Conservation (phyloP, 768 basidiomycete species). For the Boletus sp. region DNA sequence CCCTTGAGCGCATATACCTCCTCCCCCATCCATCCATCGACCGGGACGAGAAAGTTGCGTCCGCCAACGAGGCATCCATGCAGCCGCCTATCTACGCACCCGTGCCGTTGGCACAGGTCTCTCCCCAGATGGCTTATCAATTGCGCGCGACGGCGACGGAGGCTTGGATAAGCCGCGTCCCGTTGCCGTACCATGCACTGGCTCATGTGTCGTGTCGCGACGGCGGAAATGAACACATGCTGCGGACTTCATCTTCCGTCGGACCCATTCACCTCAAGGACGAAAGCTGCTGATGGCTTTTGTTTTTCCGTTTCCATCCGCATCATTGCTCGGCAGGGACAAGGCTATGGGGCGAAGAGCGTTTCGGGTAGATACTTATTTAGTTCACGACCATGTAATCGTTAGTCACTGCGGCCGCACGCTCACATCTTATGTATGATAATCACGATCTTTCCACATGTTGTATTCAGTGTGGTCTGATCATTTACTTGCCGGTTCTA, state of each 20-base stretch:
- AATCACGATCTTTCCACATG: conserved; percentile 2
- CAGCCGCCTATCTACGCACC: conserved; percentile 59
- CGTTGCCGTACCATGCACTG: neutral
- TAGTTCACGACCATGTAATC: conserved; percentile 1
- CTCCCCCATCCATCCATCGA: conserved; percentile 37
- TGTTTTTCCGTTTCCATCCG: neutral
- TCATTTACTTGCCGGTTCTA: neutral
- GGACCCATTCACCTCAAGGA: conserved; percentile 22
- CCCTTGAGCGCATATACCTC: conserved; percentile 61
- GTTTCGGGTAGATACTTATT: neutral
- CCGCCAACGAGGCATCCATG: neutral
- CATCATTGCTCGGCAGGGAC: neutral
- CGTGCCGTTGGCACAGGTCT: conserved; percentile 53
- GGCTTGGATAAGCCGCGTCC: conserved; percentile 52
- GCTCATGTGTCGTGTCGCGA: neutral
- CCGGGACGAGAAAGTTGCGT: conserved; percentile 4
- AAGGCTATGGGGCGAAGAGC: neutral
- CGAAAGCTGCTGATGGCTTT: conserved; percentile 5
- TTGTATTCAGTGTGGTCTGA: conserved; percentile 8
- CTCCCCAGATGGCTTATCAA: conserved; percentile 48
- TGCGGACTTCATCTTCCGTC: neutral
- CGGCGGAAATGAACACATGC: neutral
- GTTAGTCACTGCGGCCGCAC: conserved; percentile 3
- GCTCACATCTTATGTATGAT: conserved; percentile 8
- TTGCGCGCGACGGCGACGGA: conserved; percentile 56